Evolutionary conservation across 768 basidiomycete genomes (phyloP), one percentile per base, ranked within the genome.

Genomic region (Termitomyces sp.): DNA sequence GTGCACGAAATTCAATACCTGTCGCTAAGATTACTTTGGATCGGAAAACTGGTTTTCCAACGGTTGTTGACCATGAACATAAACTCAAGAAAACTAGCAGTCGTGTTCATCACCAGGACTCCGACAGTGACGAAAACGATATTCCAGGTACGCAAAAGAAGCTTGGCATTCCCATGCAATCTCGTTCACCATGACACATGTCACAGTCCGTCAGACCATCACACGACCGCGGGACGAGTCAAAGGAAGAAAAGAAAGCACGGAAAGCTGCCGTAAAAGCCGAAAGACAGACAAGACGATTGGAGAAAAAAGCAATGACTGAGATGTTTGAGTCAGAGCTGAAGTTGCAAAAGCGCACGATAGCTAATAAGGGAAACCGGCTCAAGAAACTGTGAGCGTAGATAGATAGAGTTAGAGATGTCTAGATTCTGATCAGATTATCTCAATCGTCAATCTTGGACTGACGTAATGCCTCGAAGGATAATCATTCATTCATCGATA

Each of bases 151-250:
- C 9, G 66, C 26, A 18, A 26, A 33, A 53, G 10, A 40, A 33
- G 22, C 33, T 50, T 28, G n/a, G 47, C 20, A 14, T 30, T 4
- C n/a, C 22, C 14, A 20, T 10, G 9, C 18, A 8, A 20, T 44
- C 13, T 28, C 33, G 40, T 50, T 32, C 20, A 26, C 26, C 26
- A 26, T 33, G 33, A 5, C 3, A 36, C 48, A 24, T 5, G 6
- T 22, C 32, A 11, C 43, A 63, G 62, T 44, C 30, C 62, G 58
- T 45, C 62, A 62, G 56, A 91, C 90, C 1, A 68, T 92, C 56
- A 74, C 81, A 10, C 82, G 97, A 35, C 76, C 87, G 0, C 86
- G 87, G 55, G 78, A 85, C 59, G 97, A 99, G 71, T 80, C 85
- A 0, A 79, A 79, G 60, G 89, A 89, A 60, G 87, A 83, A 51